Base-by-base conservation (phyloP, 352 stramenopile genomes). In the Phytophthora syringae region DNA sequence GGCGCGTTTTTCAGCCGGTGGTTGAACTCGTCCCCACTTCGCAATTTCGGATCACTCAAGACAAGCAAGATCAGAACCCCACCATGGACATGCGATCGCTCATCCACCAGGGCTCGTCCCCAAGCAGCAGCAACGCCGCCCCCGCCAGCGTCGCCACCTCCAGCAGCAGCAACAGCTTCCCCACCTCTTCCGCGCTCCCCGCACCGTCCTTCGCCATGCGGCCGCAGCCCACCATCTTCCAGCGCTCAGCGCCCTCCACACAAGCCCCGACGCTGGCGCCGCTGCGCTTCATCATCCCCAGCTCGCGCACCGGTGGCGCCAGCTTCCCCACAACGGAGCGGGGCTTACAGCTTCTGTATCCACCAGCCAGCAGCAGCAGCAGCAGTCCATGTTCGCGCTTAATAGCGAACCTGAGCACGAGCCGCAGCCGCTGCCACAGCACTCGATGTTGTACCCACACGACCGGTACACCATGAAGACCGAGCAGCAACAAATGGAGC, bases 221-320 rank as follows among this genome's bases (percentile, higher is more conserved):
- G 11, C 71, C 84, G 20, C 71, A 76, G 24, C 52, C 72, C 50
- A 70, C 65, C 37, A 61, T 72, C 27, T 70, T 66, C 61, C 70
- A 64, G 57, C 68, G 43, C 25, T 53, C 59, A 11, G n/a, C 60
- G 2, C 55, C 54, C 39, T 2, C 32, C 32, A 39, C 67, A 47
- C 66, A 70, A n/a, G 67, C 76, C 16, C 71, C 80, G n/a, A 79
- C 81, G n/a, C 74, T 92, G 21, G 84, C 81, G 7, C 84, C 84
- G 30, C 79, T 92, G 25, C 81, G 84, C 52, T 92, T 92, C 64
- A 90, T 92, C 60, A 92, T 92, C 64, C 84, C 84, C 37, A 88
- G 72, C 20, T 85, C 82, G 1, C 68, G 69, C 15, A 58, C 80
- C 20, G 74, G 59, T 57, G 64, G 59, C 15, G 60, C 34, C 64